Evolutionary conservation across 768 basidiomycete genomes (phyloP).

Genomic region (Termitomyces sp.): DNA sequence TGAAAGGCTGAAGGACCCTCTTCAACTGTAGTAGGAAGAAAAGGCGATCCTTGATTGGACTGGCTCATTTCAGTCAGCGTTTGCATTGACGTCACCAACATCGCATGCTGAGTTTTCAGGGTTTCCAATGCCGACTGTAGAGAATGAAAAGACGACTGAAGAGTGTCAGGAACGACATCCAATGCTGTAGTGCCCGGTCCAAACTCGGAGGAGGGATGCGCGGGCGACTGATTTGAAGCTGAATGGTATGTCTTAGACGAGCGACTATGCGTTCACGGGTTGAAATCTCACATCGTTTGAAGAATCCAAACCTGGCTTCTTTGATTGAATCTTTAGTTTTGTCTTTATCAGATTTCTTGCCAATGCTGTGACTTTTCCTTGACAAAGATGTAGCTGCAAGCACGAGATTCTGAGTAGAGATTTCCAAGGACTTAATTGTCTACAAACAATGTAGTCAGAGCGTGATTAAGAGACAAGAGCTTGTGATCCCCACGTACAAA

Average conservation of each 20-base stretch:
- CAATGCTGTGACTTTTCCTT: slow-evolving; percentile 30
- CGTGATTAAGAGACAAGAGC: neutral
- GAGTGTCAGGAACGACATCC: slow-evolving; percentile 8
- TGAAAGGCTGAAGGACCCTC: slow-evolving; percentile 26
- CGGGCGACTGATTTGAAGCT: slow-evolving; percentile 21
- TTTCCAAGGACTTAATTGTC: slow-evolving; percentile 59
- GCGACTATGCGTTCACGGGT: neutral
- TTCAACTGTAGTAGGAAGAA: slow-evolving; percentile 45
- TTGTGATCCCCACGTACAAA: slow-evolving; percentile 34
- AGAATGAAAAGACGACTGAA: slow-evolving; percentile 30
- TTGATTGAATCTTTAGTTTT: slow-evolving; percentile 40
- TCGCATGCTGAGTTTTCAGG: slow-evolving; percentile 56
- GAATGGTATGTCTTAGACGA: neutral
- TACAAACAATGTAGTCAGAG: slow-evolving; percentile 19
- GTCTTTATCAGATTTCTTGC: slow-evolving; percentile 48
- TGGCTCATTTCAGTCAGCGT: slow-evolving; percentile 24
- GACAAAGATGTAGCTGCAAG: slow-evolving; percentile 31
- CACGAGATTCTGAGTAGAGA: slow-evolving; percentile 38
- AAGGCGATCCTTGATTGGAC: slow-evolving; percentile 26
- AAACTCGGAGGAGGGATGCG: slow-evolving; percentile 15
- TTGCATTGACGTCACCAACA: slow-evolving; percentile 40
- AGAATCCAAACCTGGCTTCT: slow-evolving; percentile 47
- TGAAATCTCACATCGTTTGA: slow-evolving; percentile 48
- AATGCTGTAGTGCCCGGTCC: slow-evolving; percentile 3
- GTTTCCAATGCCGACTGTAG: slow-evolving; percentile 42